Conservation (phyloP, 345 rosid species). For the Murraya koenigii region DNA sequence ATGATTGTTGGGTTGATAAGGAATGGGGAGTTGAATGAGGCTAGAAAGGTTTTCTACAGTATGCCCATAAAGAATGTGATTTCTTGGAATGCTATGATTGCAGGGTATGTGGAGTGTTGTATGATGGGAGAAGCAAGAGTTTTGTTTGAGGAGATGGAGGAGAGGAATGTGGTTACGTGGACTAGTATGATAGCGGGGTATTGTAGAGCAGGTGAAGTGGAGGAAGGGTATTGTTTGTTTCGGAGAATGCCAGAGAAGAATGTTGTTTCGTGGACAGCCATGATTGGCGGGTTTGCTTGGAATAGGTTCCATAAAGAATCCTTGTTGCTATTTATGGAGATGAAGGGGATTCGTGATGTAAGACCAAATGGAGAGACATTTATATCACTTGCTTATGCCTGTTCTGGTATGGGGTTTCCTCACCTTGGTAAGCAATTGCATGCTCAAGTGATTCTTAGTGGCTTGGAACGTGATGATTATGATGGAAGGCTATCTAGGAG, state of each 20-base stretch:
- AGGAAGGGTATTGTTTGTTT: conserved; percentile 50
- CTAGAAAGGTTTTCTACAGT: conserved; percentile 41
- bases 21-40: conserved; percentile 51
- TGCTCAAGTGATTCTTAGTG: conserved; percentile 41
- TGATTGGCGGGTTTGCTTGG: conserved; percentile 64
- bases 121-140: conserved; percentile 36
- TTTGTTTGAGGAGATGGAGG: conserved; percentile 54
- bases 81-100: conserved; percentile 59
- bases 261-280: conserved; percentile 70
- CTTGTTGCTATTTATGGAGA: conserved; percentile 40
- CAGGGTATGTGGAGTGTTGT: conserved; percentile 45
- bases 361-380: conserved; percentile 65
- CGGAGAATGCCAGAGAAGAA: conserved; percentile 52
- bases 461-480: conserved; percentile 44
- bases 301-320: conserved; percentile 54
- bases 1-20: conserved; percentile 51
- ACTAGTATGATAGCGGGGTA: conserved; percentile 67
- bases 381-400: conserved; percentile 71
- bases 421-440: conserved; percentile 63
- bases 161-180: conserved; percentile 55
- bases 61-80: conserved; percentile 42
- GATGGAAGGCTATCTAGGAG: conserved; percentile 65
- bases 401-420: conserved; percentile 50
- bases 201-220: conserved; percentile 50
- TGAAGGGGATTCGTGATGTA: conserved; percentile 24